Percentiles rank a stretch among this genome's conserved stretches.
Conservation (phyloP, 495 filamentous ascomycete genomes). For the Neurospora pannonica region DNA sequence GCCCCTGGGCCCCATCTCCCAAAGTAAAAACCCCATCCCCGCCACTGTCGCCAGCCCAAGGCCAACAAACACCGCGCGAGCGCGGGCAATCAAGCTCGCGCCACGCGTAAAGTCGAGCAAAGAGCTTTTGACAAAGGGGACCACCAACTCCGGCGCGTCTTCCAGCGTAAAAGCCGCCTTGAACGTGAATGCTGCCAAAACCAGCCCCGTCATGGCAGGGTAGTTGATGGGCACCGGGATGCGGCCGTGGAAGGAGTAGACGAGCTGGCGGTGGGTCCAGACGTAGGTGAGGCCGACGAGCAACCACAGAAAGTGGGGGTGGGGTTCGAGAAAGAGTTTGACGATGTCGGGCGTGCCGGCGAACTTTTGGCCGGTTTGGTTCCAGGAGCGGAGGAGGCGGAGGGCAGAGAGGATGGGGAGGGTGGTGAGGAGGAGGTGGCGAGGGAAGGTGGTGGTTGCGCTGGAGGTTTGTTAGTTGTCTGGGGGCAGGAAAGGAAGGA, state of each 20-base stretch:
- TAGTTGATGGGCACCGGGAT: constrained; percentile 20
- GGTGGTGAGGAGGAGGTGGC: constrained; percentile 6
- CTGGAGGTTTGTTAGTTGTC: background rate
- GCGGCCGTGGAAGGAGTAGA: constrained; percentile 21
- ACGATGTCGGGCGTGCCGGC: constrained; percentile 81
- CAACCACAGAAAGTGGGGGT: constrained; percentile 62
- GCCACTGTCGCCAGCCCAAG: constrained; percentile 35
- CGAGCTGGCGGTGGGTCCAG: constrained; percentile 23
- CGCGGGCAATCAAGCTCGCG: constrained; percentile 39
- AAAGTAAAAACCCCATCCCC: constrained; percentile 20
- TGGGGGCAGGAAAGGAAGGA: background rate
- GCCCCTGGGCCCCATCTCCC: background rate
- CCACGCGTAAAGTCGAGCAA: constrained; percentile 33
- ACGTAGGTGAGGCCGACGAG: constrained; percentile 63
- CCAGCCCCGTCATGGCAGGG: constrained; percentile 25
- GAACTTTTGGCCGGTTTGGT: constrained; percentile 94
- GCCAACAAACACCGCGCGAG: constrained; percentile 44
- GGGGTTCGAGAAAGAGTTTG: constrained; percentile 50
- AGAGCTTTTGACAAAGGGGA: constrained; percentile 37
- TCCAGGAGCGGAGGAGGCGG: constrained; percentile 70
- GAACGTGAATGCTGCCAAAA: constrained; percentile 61
- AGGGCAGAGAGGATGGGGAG: constrained; percentile 36
- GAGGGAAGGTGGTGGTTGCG: background rate
- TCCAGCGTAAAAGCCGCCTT: constrained; percentile 72
- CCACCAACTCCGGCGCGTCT: constrained; percentile 78